A percentile compares a stretch with the other conserved stretches of the same genome.
These are phyloP conservation scores for Hymenoscyphus linearis DNA, from an alignment of 2,329 filamentous ascomycete genomes.

Conservation along the genomic window DNA sequence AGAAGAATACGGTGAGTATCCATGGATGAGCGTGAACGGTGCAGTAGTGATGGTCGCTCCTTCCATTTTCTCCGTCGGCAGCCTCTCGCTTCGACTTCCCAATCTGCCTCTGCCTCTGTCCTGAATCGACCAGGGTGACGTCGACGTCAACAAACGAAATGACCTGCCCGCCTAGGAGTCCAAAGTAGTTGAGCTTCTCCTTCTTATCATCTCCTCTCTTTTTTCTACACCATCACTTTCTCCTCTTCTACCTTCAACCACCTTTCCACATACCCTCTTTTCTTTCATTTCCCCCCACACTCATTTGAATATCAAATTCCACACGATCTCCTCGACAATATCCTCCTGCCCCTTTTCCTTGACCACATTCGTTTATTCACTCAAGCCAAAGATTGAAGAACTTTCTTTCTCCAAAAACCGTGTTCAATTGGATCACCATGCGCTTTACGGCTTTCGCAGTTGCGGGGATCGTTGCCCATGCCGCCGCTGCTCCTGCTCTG, in stretches of 20 bases:
- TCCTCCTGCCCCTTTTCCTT: constrained; percentile 3
- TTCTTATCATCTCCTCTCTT: background rate
- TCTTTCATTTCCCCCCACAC: constrained; percentile 4
- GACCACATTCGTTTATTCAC: constrained; percentile 2
- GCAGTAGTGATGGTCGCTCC: background rate
- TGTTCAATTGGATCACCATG: constrained; percentile 21
- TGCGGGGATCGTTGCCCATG: constrained; percentile 18
- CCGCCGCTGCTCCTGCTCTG: constrained; percentile 14
- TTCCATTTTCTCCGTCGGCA: background rate
- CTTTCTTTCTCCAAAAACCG: background rate
- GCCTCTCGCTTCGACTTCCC: background rate
- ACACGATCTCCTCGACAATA: background rate
- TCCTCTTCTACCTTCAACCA: background rate
- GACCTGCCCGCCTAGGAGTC: too few relatives aligned
- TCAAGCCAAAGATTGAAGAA: background rate
- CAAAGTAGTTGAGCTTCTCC: background rate
- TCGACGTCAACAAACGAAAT: background rate
- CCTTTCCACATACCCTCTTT: background rate
- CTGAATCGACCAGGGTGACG: background rate
- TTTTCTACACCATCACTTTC: background rate
- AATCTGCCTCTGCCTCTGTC: too few relatives aligned
- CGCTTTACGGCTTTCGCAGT: constrained; percentile 15
- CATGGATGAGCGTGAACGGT: too few relatives aligned
- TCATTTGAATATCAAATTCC: constrained; percentile 6
- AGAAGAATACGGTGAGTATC: too few relatives aligned